phyloP scores from a whole-genome alignment of 2,329 filamentous ascomycete species.

The Colletotrichum lini region DNA sequence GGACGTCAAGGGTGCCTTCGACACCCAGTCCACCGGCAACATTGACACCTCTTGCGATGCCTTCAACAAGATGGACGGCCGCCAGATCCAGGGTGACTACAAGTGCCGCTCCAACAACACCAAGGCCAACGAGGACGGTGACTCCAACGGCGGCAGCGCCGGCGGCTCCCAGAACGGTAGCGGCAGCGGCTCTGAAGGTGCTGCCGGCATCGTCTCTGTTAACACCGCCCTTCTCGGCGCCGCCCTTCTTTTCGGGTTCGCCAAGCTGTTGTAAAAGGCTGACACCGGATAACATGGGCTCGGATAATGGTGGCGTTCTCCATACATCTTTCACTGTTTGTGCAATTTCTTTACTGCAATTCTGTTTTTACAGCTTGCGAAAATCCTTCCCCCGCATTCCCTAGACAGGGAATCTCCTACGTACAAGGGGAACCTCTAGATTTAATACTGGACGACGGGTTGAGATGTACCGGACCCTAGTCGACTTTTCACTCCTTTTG shows the following conservation, averaged over 20 bases:
- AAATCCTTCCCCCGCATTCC: conserved; percentile 29
- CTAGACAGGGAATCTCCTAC: conserved; percentile 48
- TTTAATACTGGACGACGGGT: conserved; percentile 56
- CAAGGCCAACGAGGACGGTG: conserved; percentile 64
- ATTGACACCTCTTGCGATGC: conserved; percentile 68
- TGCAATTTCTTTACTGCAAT: conserved; percentile 40
- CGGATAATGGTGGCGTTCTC: conserved; percentile 44
- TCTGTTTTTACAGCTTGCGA: conserved; percentile 38
- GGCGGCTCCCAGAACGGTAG: conserved; percentile 48
- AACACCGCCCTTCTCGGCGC: conserved; percentile 65
- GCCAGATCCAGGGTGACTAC: conserved; percentile 63
- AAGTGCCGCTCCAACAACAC: conserved; percentile 67
- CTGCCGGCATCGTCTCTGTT: conserved; percentile 60
- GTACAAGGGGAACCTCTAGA: conserved; percentile 59
- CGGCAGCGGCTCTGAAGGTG: conserved; percentile 53
- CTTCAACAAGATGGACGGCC: conserved; percentile 63
- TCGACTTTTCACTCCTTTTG: conserved; percentile 49
- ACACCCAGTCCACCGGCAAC: conserved; percentile 76
- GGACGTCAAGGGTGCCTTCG: conserved; percentile 80
- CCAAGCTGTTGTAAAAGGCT: conserved; percentile 65
- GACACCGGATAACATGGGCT: conserved; percentile 28
- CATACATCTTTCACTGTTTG: conserved; percentile 43
- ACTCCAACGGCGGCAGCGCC: conserved; percentile 49
- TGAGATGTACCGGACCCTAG: conserved; percentile 41
- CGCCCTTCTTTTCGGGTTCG: conserved; percentile 62